Conservation (phyloP, 2,329 filamentous ascomycete genomes). For the Chaetomium sp. region DNA sequence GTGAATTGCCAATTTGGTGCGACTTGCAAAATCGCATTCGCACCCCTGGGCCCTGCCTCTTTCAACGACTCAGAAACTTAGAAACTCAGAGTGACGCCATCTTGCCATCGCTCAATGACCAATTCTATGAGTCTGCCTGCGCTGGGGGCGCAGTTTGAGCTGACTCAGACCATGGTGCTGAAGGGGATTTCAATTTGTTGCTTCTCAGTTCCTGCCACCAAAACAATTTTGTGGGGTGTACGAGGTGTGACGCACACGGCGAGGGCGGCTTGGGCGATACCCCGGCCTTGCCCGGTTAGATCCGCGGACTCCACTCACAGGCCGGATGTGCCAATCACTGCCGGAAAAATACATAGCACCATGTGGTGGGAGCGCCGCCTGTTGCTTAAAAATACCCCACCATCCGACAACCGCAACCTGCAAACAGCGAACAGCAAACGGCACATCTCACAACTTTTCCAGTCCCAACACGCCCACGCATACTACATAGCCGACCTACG, state of each 20-base stretch:
- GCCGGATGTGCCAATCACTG: slow-evolving; percentile 10
- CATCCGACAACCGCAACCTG: slow-evolving; percentile 19
- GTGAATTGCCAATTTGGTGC: neutral
- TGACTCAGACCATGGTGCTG: neutral
- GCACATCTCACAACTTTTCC: neutral
- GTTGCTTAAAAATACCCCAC: slow-evolving; percentile 30
- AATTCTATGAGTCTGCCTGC: neutral
- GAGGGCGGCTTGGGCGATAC: slow-evolving; percentile 9
- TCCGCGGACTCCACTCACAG: slow-evolving; percentile 13
- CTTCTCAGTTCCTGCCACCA: neutral
- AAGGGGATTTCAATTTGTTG: neutral
- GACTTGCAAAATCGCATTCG: too few relatives aligned
- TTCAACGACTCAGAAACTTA: too few relatives aligned
- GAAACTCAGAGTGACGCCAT: slow-evolving; percentile 9
- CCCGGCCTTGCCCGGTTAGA: slow-evolving; percentile 21
- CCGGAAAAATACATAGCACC: neutral
- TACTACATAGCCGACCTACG: neutral
- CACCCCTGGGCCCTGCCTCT: too few relatives aligned
- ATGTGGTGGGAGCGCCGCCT: slow-evolving; percentile 19
- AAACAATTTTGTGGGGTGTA: neutral
- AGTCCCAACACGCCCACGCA: neutral
- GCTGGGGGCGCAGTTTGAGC: neutral
- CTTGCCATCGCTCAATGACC: neutral
- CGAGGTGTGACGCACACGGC: slow-evolving; percentile 23
- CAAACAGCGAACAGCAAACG: neutral